Percentiles rank a stretch among this genome's conserved stretches.
phyloP scores from a whole-genome alignment of 345 rosid genomes.

The Eucalyptus camaldulensis region DNA sequence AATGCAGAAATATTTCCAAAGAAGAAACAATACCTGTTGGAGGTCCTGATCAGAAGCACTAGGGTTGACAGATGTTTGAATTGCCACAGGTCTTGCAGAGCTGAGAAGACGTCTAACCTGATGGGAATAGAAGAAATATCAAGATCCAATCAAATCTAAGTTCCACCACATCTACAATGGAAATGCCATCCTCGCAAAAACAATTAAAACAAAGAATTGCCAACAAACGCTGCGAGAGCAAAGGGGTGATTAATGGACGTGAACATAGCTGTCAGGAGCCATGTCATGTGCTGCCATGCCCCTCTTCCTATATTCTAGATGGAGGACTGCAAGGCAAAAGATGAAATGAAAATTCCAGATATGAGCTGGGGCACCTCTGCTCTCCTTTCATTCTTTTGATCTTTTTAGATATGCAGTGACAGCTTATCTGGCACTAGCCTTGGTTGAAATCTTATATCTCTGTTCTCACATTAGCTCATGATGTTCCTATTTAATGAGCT shows the following conservation, averaged over 20 bases:
- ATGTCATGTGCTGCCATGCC: background rate
- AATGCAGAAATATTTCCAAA: background rate
- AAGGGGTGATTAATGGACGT: background rate
- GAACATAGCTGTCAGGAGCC: background rate
- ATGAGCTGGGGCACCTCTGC: background rate
- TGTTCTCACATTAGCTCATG: background rate
- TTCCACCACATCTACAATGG: background rate
- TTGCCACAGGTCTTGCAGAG: conserved; percentile 79
- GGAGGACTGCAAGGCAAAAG: background rate
- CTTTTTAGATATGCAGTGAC: background rate
- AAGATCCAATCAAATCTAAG: background rate
- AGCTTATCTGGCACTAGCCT: background rate
- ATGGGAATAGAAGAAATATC: background rate
- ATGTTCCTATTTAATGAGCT: background rate
- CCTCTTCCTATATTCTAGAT: background rate
- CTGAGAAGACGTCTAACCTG: conserved; percentile 90
- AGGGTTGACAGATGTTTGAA: conserved; percentile 71
- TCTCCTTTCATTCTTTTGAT: background rate
- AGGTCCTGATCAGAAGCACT: conserved; percentile 86
- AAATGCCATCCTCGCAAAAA: background rate
- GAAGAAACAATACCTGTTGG: conserved; percentile 58
- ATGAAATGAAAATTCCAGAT: background rate
- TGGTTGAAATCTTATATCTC: background rate
- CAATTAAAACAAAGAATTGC: background rate
- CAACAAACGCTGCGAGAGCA: background rate